phyloP scores from a whole-genome alignment of 805 yeast species.

The Barnettozyma wickerhamii region DNA sequence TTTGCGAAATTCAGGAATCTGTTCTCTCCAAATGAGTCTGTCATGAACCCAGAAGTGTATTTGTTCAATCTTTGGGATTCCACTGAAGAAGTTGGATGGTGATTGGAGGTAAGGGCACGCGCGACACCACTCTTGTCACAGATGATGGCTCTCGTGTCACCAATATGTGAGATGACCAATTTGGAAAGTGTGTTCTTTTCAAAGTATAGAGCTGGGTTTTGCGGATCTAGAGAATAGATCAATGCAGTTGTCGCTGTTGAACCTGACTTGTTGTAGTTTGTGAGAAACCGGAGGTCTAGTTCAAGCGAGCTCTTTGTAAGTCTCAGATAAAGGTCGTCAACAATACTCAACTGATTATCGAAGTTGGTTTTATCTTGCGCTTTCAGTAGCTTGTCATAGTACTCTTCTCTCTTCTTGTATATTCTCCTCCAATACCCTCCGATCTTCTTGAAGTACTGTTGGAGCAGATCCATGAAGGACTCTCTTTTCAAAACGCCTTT shows the following conservation, averaged over 20 bases:
- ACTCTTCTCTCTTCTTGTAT: slow-evolving; percentile 40
- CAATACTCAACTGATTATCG: slow-evolving; percentile 13
- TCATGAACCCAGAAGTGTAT: slow-evolving; percentile 57
- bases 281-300: slow-evolving; percentile 60
- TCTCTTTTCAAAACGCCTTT: slow-evolving; percentile 25
- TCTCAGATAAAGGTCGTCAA: slow-evolving; percentile 57
- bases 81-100: slow-evolving; percentile 80
- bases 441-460: slow-evolving; percentile 51
- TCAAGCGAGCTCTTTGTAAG: slow-evolving; percentile 60
- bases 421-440: slow-evolving; percentile 86
- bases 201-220: slow-evolving; percentile 32
- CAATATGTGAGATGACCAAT: slow-evolving; percentile 81
- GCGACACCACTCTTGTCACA: slow-evolving; percentile 80
- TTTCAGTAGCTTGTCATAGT: slow-evolving; percentile 31
- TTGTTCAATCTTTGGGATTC: slow-evolving; percentile 71
- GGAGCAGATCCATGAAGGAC: slow-evolving; percentile 41
- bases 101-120: slow-evolving; percentile 70
- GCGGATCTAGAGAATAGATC: slow-evolving; percentile 40
- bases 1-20: slow-evolving; percentile 79
- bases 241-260: slow-evolving; percentile 70
- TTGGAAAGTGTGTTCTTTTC: slow-evolving; percentile 62
- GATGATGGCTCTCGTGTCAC: slow-evolving; percentile 86
- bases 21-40: slow-evolving; percentile 92
- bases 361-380: slow-evolving; percentile 15
- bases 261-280: slow-evolving; percentile 37